These are phyloP conservation scores for Epichloe gansuensis DNA, from an alignment of 2,329 filamentous ascomycete genomes.

Conservation along the genomic window DNA sequence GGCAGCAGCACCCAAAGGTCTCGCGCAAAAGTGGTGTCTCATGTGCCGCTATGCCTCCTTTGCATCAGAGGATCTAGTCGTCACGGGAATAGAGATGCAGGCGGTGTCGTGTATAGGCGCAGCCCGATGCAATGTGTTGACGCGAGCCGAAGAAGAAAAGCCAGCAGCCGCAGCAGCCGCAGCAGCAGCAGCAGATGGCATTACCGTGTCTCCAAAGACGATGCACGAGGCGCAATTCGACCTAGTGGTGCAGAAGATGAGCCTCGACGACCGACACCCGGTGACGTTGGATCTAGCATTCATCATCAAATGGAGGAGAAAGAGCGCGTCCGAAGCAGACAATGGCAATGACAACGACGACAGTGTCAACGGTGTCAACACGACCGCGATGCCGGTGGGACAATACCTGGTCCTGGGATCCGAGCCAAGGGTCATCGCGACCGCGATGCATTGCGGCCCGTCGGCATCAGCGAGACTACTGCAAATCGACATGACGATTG, in stretches of 20 bases:
- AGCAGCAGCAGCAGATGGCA: conserved; percentile 23
- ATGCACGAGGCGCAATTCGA: conserved; percentile 63
- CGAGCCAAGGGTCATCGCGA: conserved; percentile 73
- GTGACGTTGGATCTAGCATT: conserved; percentile 65
- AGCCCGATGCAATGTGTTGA: conserved; percentile 42
- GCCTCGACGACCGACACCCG: conserved; percentile 70
- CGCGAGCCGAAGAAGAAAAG: conserved; percentile 19
- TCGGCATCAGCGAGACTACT: conserved; percentile 24
- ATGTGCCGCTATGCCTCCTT: conserved; percentile 66
- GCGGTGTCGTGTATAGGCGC: conserved; percentile 49
- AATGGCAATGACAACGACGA: not conserved
- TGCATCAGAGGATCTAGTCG: conserved; percentile 55
- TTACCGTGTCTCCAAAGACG: conserved; percentile 49
- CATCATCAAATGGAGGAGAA: conserved; percentile 64
- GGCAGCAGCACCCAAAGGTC: conserved; percentile 35
- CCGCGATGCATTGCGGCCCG: conserved; percentile 32
- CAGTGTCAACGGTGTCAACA: conserved; percentile 31
- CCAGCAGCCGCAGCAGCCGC: not conserved
- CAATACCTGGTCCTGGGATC: conserved; percentile 68
- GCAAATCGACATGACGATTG: conserved; percentile 52
- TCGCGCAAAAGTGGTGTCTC: conserved; percentile 73
- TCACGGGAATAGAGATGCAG: conserved; percentile 50
- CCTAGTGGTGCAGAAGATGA: conserved; percentile 61
- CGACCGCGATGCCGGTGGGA: conserved; percentile 62
- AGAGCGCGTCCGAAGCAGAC: conserved; percentile 19